These are phyloP conservation scores for Xanthoconium purpureum DNA, from an alignment of 768 basidiomycete species.

Conservation along the genomic window DNA sequence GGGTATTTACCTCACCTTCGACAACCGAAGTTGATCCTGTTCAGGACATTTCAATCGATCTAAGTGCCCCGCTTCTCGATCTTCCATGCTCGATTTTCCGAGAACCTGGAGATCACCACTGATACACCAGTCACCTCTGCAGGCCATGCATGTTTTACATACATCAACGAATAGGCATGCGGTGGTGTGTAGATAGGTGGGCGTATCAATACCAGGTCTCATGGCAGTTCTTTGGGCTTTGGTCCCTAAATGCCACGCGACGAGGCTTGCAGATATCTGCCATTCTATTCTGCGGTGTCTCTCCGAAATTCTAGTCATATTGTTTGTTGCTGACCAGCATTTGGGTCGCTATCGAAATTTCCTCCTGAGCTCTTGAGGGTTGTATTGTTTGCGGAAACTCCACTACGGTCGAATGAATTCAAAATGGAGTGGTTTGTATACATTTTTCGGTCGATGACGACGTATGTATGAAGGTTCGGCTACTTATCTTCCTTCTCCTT, in stretches of 20 bases:
- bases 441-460: not conserved
- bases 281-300: not conserved
- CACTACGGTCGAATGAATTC: not conserved
- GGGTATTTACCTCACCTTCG: no score
- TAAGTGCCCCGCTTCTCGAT: no score
- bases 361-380: not conserved
- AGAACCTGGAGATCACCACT: no score
- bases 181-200: slow-evolving; percentile 20
- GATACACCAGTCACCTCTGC: no score
- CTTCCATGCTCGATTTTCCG: no score
- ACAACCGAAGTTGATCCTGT: no score
- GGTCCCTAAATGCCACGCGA: slow-evolving; percentile 29
- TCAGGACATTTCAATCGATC: no score
- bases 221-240: slow-evolving; percentile 39
- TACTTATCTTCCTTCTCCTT: slow-evolving; percentile 9
- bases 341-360: not conserved
- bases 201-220: slow-evolving; percentile 33
- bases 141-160: no score
- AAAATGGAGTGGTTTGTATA: not conserved
- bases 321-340: not conserved
- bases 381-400: not conserved
- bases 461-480: not conserved
- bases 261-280: no score
- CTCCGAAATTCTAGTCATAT: no score
- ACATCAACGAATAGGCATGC: not conserved